A percentile compares a stretch with the other conserved stretches of the same genome.
Evolutionary conservation across 169 alveolate species (phyloP).

Genomic region (Ichthyophthirius multifiliis): DNA sequence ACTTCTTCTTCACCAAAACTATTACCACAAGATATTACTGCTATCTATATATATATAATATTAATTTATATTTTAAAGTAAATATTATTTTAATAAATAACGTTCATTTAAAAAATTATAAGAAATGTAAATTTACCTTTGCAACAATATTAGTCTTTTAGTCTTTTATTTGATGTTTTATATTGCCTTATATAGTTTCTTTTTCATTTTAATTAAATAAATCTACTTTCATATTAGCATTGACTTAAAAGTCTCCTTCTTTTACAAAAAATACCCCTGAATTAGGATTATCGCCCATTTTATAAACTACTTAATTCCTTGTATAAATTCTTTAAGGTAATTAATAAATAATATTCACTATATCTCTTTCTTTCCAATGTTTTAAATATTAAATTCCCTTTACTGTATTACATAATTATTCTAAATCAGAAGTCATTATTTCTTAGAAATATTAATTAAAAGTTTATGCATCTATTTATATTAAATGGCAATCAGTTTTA

Average conservation of each 20-base stretch:
- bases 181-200: neutral
- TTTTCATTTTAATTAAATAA: neutral
- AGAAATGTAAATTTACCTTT: too few species aligned
- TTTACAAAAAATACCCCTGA: neutral
- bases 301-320: neutral
- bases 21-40: neutral
- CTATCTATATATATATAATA: neutral
- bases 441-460: too few species aligned
- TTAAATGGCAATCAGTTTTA: too few species aligned
- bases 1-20: constrained; percentile 11
- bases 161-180: neutral
- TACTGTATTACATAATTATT: too few species aligned
- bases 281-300: neutral
- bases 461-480: too few species aligned
- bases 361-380: constrained; percentile 4
- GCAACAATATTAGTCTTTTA: neutral
- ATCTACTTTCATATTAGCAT: neutral
- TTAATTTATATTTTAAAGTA: neutral
- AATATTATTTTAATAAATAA: neutral
- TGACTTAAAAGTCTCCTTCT: neutral
- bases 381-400: neutral
- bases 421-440: too few species aligned
- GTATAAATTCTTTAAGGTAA: neutral
- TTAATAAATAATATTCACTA: neutral
- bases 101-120: neutral